Conservation (phyloP, 2,329 filamentous ascomycete species). For the Hymenoscyphus infarciens region DNA sequence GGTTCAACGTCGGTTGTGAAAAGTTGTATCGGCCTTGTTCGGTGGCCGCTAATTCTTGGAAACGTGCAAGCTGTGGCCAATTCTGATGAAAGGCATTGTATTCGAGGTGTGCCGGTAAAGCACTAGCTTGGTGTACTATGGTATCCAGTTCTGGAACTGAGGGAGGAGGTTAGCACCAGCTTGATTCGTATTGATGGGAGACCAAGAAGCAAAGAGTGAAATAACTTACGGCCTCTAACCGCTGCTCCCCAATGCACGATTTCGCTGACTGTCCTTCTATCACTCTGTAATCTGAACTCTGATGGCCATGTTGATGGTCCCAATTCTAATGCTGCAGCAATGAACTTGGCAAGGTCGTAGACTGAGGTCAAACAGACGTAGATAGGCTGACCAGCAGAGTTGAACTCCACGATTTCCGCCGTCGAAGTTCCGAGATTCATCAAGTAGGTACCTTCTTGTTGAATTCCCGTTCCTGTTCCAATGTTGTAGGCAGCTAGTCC, state of each 20-base stretch:
- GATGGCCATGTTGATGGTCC: slow-evolving; percentile 58
- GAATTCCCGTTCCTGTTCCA: slow-evolving; percentile 51
- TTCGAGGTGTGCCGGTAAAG: slow-evolving; percentile 22
- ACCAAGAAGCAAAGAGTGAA: slow-evolving; percentile 2
- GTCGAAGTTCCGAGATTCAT: slow-evolving; percentile 56
- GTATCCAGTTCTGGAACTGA: slow-evolving; percentile 20
- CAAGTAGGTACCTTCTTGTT: slow-evolving; percentile 59
- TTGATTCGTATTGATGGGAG: not conserved
- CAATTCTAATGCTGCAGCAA: slow-evolving; percentile 66
- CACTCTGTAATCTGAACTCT: slow-evolving; percentile 68
- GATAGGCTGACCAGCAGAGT: slow-evolving; percentile 46
- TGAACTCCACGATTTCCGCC: slow-evolving; percentile 59
- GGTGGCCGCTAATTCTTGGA: slow-evolving; percentile 64
- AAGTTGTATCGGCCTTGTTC: slow-evolving; percentile 67
- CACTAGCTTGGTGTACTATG: slow-evolving; percentile 18
- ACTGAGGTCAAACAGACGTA: slow-evolving; percentile 65
- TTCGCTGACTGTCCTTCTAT: slow-evolving; percentile 57
- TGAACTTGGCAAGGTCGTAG: slow-evolving; percentile 66
- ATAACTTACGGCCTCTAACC: slow-evolving; percentile 46
- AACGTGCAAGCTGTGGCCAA: slow-evolving; percentile 47
- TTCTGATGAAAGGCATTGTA: slow-evolving; percentile 38
- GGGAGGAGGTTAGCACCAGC: not conserved
- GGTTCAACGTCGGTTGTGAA: slow-evolving; percentile 56
- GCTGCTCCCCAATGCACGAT: slow-evolving; percentile 50
- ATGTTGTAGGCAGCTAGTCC: slow-evolving; percentile 60